These are phyloP conservation scores for Pilasporangium apinafurcum DNA, from an alignment of 352 stramenopile genomes.

Conservation along the genomic window DNA sequence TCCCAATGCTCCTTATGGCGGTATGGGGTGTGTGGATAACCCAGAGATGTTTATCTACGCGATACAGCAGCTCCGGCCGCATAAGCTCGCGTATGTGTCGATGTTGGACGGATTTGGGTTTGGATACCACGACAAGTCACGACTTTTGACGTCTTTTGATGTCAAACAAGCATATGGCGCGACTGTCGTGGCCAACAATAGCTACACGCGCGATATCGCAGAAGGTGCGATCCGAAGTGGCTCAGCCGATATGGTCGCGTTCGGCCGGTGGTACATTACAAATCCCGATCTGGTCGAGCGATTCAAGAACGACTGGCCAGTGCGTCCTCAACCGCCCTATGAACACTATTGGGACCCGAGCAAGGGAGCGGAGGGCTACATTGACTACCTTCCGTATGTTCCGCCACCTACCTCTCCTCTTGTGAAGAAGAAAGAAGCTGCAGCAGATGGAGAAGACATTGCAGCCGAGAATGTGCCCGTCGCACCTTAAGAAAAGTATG, in stretches of 20 bases:
- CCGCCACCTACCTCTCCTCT: too few species aligned
- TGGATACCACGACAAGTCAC: constrained; percentile 16
- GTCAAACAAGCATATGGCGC: constrained; percentile 12
- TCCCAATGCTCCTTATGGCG: constrained; percentile 18
- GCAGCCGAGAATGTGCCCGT: too few species aligned
- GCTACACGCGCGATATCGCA: constrained; percentile 8
- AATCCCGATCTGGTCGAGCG: too few species aligned
- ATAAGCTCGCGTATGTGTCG: constrained; percentile 14
- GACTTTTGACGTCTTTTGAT: constrained; percentile 6
- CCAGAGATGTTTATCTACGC: constrained; percentile 30
- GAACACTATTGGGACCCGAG: too few species aligned
- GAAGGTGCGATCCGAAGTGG: constrained; percentile 15
- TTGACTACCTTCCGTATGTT: background rate
- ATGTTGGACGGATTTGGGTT: constrained; percentile 20
- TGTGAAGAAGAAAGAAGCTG: too few species aligned
- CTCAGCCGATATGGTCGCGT: constrained; percentile 23
- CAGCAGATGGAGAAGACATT: too few species aligned
- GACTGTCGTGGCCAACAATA: constrained; percentile 5
- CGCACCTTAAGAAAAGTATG: too few species aligned
- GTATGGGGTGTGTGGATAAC: constrained; percentile 24
- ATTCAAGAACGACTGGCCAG: too few species aligned
- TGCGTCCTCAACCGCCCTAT: too few species aligned
- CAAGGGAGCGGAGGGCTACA: background rate
- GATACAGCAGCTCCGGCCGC: constrained; percentile 15
- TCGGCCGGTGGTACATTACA: constrained; percentile 31